Evolutionary conservation across 176 grass and related monocot species (phyloP), one percentile per base, ranked within the genome.

Genomic region (Canna indica): DNA sequence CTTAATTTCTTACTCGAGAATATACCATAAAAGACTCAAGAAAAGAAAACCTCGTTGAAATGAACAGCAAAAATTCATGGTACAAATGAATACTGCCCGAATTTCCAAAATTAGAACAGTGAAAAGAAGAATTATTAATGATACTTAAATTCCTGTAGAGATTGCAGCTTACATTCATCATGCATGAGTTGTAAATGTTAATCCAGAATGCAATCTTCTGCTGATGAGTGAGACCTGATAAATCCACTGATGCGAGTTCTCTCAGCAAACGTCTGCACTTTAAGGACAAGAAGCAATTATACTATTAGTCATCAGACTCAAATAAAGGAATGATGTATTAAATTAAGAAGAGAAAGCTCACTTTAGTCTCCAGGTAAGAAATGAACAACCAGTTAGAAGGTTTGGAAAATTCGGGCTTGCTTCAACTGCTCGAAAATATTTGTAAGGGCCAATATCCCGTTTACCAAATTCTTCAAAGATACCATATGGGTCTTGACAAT

Each of bases 201-300:
- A 99, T 94, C 95, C 95, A 99, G 81, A 99, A 99, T 61, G 95
- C 95, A 74, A 99, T 78, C 78, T 90, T 99, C 75, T 99, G 90
- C 77, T 84, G 90, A 69, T 99, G 95, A 22, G 86, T 84, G 75
- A 99, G 84, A 60, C 76, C 78, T 77, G 56, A 69, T 47, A 86
- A 76, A 72, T 88, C 82, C 77, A 88, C 86, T 73, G 77, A 54
- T n/a, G 86, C 34, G 5, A 94, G 80, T 70, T 81, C 87, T 72
- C 73, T 74, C 10, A 94, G 69, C 72, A 99, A 80, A 34, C 75
- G 74, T 82, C 95, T 94, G 80, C 25, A 33, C 48, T 7, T 76
- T 59, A 67, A 73, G 76, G 30, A 76, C 10, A 53, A 38, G 46
- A 79, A 53, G 48, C 27, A 47, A 69, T 34, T 62, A 65, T 34